These are phyloP conservation scores for Parasitella parasitica DNA, from an alignment of 371 early-diverging fungal species.

Conservation along the genomic window DNA sequence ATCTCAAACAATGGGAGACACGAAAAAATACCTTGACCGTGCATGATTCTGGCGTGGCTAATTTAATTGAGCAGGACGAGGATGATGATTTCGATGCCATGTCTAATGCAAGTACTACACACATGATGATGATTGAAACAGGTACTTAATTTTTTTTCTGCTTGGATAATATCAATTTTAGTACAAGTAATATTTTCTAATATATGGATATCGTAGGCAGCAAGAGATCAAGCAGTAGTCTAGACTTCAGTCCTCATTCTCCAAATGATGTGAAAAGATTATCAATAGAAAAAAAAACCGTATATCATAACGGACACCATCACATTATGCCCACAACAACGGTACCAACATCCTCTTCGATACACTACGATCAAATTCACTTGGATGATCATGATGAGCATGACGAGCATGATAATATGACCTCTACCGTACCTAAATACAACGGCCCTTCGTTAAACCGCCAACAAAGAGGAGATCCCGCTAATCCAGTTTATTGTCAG, in stretches of 20 bases:
- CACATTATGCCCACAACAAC: background rate
- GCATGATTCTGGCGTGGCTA: conserved; percentile 1
- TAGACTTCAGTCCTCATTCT: background rate
- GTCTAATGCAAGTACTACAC: background rate
- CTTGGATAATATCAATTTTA: no score
- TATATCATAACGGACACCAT: background rate
- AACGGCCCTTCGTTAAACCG: background rate
- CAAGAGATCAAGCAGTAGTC: background rate
- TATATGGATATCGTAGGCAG: background rate
- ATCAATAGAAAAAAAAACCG: background rate
- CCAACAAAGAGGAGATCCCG: background rate
- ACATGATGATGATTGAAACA: conserved; percentile 14
- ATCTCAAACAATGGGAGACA: conserved; percentile 39
- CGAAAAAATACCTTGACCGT: conserved; percentile 1
- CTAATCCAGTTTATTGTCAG: background rate
- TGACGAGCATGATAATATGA: background rate
- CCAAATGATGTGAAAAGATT: background rate
- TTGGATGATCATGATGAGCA: background rate
- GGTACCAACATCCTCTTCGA: background rate
- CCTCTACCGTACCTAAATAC: background rate
- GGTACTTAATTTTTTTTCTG: no score
- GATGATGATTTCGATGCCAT: conserved; percentile 2
- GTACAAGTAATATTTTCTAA: no score
- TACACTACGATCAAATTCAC: background rate
- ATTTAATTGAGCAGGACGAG: background rate